Conservation (phyloP, 83 land plant genomes). For the Diphasiastrum complanatum region DNA sequence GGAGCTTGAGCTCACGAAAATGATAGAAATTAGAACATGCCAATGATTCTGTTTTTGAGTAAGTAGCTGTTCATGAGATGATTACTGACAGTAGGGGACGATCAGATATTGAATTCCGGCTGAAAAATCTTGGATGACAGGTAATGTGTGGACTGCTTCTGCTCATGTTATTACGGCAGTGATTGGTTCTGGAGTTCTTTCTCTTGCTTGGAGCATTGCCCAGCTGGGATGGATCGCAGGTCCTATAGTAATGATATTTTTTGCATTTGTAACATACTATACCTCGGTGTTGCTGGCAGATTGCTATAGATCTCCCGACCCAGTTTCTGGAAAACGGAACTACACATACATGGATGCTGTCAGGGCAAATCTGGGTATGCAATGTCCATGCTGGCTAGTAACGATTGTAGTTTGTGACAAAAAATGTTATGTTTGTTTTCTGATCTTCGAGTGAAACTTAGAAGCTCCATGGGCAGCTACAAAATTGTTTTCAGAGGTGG, state of each 20-base stretch:
- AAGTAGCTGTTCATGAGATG: background rate
- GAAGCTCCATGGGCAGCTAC: too few relatives aligned
- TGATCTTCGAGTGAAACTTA: too few relatives aligned
- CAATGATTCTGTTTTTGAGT: too few relatives aligned
- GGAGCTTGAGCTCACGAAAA: too few relatives aligned
- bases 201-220: slow-evolving; percentile 59
- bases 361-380: slow-evolving; percentile 33
- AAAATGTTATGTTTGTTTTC: background rate
- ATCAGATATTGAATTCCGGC: background rate
- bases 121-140: slow-evolving; percentile 15
- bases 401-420: too few relatives aligned
- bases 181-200: slow-evolving; percentile 55
- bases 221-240: slow-evolving; percentile 65
- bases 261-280: slow-evolving; percentile 44
- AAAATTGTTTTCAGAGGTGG: too few relatives aligned
- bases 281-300: slow-evolving; percentile 46
- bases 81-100: background rate
- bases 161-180: slow-evolving; percentile 57
- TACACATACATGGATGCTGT: slow-evolving; percentile 58
- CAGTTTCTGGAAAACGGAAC: slow-evolving; percentile 41
- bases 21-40: too few relatives aligned
- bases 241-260: slow-evolving; percentile 34
- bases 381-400: background rate
- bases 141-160: slow-evolving; percentile 46
- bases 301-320: slow-evolving; percentile 49